Conservation (phyloP, 2,329 filamentous ascomycete genomes). For the Xylariaceae sp. region DNA sequence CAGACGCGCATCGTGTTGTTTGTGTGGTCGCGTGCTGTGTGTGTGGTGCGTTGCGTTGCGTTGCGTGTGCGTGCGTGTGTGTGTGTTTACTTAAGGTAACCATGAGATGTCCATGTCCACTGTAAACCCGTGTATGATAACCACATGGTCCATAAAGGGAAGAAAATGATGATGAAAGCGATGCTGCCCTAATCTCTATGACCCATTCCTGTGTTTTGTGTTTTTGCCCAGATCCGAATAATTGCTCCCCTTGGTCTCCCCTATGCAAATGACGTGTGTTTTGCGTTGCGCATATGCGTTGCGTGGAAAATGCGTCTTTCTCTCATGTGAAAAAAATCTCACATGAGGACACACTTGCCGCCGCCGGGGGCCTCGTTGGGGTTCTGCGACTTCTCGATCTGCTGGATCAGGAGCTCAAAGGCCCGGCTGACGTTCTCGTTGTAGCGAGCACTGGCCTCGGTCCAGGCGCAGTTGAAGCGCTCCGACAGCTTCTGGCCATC, state of each 20-base stretch:
- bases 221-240: not conserved
- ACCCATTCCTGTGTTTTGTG: not conserved
- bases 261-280: not conserved
- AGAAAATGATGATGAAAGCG: too few species aligned
- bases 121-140: conserved; percentile 3
- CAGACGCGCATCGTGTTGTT: conserved; percentile 1
- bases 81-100: too few species aligned
- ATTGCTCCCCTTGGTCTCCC: not conserved
- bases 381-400: conserved; percentile 93
- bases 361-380: conserved; percentile 76
- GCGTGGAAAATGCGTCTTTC: too few species aligned
- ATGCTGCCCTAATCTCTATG: not conserved
- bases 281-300: not conserved
- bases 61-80: too few species aligned
- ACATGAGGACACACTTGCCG: conserved; percentile 85
- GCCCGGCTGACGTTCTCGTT: conserved; percentile 90
- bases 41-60: too few species aligned
- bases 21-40: too few species aligned
- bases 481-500: conserved; percentile 80
- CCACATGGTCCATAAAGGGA: not conserved
- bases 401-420: conserved; percentile 88
- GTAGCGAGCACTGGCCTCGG: conserved; percentile 88
- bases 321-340: conserved; percentile 27
- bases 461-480: conserved; percentile 88
- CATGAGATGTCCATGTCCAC: not conserved